A percentile compares a stretch with the other conserved stretches of the same genome.
Evolutionary conservation across 2,329 filamentous ascomycete genomes (phyloP).

Genomic region (Ceratocystiopsis sp.): DNA sequence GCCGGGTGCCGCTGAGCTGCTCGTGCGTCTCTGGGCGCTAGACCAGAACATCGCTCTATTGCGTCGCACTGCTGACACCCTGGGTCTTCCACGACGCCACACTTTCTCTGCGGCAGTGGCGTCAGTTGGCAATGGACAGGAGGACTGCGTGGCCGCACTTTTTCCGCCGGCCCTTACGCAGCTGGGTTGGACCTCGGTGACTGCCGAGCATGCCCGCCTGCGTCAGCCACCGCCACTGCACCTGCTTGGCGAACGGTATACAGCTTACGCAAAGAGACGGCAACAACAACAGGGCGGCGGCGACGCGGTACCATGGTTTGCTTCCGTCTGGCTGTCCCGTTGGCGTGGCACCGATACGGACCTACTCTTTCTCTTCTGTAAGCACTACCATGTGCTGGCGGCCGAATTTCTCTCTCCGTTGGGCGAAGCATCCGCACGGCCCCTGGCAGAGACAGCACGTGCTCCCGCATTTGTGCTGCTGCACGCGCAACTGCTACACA

Average conservation of each 20-base stretch:
- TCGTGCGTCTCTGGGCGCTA: conserved; percentile 67
- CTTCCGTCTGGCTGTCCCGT: conserved; percentile 57
- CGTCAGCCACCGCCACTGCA: conserved; percentile 35
- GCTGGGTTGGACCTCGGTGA: conserved; percentile 37
- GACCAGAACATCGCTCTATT: conserved; percentile 41
- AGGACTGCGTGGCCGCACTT: conserved; percentile 41
- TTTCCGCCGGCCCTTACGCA: conserved; percentile 52
- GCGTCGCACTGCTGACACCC: conserved; percentile 53
- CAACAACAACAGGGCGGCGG: too few relatives aligned
- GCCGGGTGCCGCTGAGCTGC: conserved; percentile 66
- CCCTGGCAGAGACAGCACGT: conserved; percentile 38
- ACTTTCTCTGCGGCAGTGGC: conserved; percentile 24
- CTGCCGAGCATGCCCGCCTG: conserved; percentile 34
- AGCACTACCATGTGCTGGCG: conserved; percentile 67
- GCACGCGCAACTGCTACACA: conserved; percentile 63
- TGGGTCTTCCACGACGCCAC: conserved; percentile 39
- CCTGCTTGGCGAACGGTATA: too few relatives aligned
- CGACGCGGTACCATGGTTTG: conserved; percentile 54
- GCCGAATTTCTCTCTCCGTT: conserved; percentile 38
- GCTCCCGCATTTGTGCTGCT: conserved; percentile 66
- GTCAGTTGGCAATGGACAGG: conserved; percentile 20
- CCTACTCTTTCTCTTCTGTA: conserved; percentile 80
- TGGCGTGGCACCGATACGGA: conserved; percentile 84
- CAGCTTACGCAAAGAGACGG: too few relatives aligned
- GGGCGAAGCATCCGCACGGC: conserved; percentile 14